A percentile compares a stretch with the other conserved stretches of the same genome.
Conservation (phyloP, 192 early-diverging fungal genomes). For the Thoreauomyces humboldtii region DNA sequence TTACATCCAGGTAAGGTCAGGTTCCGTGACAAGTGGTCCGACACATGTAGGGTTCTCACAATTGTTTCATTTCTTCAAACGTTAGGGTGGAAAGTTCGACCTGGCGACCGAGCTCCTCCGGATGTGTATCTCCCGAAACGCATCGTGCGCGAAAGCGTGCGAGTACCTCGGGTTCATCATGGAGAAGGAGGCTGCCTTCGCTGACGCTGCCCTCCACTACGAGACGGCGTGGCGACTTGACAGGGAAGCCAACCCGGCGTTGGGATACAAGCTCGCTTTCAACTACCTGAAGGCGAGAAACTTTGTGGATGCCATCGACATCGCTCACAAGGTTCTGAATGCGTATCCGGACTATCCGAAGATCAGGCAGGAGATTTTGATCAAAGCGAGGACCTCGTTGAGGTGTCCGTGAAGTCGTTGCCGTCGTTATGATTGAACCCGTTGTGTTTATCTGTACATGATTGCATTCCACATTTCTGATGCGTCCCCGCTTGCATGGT, state of each 20-base stretch:
- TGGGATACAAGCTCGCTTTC: constrained; percentile 58
- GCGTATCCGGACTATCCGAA: constrained; percentile 57
- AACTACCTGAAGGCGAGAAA: constrained; percentile 55
- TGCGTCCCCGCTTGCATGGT: too few relatives aligned
- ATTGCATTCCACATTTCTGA: too few relatives aligned
- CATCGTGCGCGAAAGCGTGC: constrained; percentile 49
- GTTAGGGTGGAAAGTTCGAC: constrained; percentile 58
- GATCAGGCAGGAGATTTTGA: constrained; percentile 47
- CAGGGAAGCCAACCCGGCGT: constrained; percentile 44
- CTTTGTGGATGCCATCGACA: constrained; percentile 51
- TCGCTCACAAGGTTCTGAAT: constrained; percentile 49
- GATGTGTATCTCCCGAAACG: constrained; percentile 37
- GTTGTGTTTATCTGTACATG: too few relatives aligned
- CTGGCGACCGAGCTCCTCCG: constrained; percentile 53
- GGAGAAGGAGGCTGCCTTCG: constrained; percentile 54
- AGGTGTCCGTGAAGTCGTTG: constrained; percentile 18
- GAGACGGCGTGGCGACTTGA: constrained; percentile 46
- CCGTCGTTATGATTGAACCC: too few relatives aligned
- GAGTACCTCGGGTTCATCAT: constrained; percentile 60
- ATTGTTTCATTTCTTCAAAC: too few relatives aligned
- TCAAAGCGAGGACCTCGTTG: constrained; percentile 33
- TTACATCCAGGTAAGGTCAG: too few relatives aligned
- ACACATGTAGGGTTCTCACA: constrained; percentile 6
- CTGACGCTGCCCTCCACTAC: constrained; percentile 52
- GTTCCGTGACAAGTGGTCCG: too few relatives aligned